Conservation (phyloP, 257 asterid genomes). For the Solanum neorickii region DNA sequence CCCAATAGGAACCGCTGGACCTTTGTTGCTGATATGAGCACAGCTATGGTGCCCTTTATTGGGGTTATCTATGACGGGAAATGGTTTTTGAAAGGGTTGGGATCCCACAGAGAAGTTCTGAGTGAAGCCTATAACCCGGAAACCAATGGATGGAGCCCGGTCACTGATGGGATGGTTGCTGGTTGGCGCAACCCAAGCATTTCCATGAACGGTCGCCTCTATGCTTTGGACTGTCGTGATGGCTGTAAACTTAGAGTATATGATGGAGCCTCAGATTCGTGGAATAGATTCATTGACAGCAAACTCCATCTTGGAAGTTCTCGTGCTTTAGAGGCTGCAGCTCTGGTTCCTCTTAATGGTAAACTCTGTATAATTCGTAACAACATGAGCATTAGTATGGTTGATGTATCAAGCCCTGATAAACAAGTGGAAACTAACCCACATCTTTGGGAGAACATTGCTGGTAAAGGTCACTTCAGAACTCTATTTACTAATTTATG, state of each 20-base stretch:
- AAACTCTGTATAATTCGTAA: slow-evolving; percentile 38
- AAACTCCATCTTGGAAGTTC: slow-evolving; percentile 37
- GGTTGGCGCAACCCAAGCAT: slow-evolving; percentile 42
- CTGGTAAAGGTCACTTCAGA: slow-evolving; percentile 32
- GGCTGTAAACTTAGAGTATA: slow-evolving; percentile 37
- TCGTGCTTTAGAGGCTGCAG: slow-evolving; percentile 33
- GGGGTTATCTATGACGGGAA: slow-evolving; percentile 33
- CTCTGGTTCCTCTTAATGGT: slow-evolving; percentile 30
- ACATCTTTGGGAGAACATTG: slow-evolving; percentile 36
- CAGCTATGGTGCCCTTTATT: slow-evolving; percentile 45
- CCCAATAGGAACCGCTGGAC: slow-evolving; percentile 38
- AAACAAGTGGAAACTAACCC: slow-evolving; percentile 34
- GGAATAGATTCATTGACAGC: slow-evolving; percentile 36
- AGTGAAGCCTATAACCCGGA: slow-evolving; percentile 33
- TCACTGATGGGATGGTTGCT: slow-evolving; percentile 28
- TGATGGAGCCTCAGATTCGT: slow-evolving; percentile 21
- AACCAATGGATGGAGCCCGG: slow-evolving; percentile 21
- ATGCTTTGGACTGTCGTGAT: slow-evolving; percentile 36
- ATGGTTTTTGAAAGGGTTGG: slow-evolving; percentile 41
- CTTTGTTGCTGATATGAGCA: slow-evolving; percentile 36
- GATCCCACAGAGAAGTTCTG: slow-evolving; percentile 31
- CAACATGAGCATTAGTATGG: slow-evolving; percentile 42
- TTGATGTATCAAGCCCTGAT: slow-evolving; percentile 28
- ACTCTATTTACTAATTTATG: slow-evolving; percentile 30
- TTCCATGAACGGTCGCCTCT: slow-evolving; percentile 31